Conservation (phyloP, 1,284 basidiomycete genomes). For the Heterobasidion annosum region DNA sequence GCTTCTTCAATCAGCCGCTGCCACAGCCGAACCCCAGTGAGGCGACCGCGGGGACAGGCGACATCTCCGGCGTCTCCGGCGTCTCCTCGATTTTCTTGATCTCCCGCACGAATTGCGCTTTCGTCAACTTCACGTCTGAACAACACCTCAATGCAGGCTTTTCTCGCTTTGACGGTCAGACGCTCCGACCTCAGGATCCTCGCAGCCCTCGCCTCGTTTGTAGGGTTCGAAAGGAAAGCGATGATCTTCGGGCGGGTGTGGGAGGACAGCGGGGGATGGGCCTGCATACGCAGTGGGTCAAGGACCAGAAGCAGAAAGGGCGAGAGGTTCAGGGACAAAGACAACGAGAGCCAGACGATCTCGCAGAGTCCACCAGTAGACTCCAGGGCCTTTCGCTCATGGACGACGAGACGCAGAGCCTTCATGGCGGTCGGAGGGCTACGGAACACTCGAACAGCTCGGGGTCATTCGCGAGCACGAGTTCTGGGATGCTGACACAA, state of each 20-base stretch:
- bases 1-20: slow-evolving; percentile 59
- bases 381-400: slow-evolving; percentile 22
- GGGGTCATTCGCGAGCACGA: slow-evolving; percentile 61
- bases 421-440: slow-evolving; percentile 8
- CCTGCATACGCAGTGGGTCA: slow-evolving; percentile 75
- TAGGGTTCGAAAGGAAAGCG: slow-evolving; percentile 76
- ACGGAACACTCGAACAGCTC: slow-evolving; percentile 51
- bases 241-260: slow-evolving; percentile 85
- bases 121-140: slow-evolving; percentile 79
- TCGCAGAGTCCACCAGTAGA: slow-evolving; percentile 17
- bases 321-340: slow-evolving; percentile 7
- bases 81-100: slow-evolving; percentile 90
- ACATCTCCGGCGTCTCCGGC: slow-evolving; percentile 30
- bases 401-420: slow-evolving; percentile 24
- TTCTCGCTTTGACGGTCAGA: slow-evolving; percentile 59
- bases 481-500: slow-evolving; percentile 60
- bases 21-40: slow-evolving; percentile 6
- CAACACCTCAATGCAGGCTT: slow-evolving; percentile 63
- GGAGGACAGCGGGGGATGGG: slow-evolving; percentile 85
- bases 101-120: slow-evolving; percentile 86
- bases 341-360: neutral
- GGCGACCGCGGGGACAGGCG: slow-evolving; percentile 5
- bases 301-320: slow-evolving; percentile 41
- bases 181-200: slow-evolving; percentile 58
- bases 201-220: slow-evolving; percentile 79